Evolutionary conservation across 2,329 filamentous ascomycete species (phyloP).

Genomic region (Keithomyces neogunnii): DNA sequence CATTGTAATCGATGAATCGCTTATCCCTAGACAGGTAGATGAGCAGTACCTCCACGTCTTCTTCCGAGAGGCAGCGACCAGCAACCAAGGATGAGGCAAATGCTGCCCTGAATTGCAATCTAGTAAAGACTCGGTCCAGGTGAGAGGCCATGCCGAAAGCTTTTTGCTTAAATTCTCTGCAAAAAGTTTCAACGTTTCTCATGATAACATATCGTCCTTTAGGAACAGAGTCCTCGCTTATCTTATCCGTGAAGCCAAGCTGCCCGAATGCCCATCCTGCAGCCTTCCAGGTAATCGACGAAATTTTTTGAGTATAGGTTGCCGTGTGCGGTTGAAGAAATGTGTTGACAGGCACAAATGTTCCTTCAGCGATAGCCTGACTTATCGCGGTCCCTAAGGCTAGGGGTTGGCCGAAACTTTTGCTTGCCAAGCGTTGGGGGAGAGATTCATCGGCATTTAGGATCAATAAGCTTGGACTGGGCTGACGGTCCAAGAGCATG

Average conservation of each 20-base stretch:
- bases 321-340: constrained; percentile 60
- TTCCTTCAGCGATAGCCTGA: constrained; percentile 62
- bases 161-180: constrained; percentile 42
- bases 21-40: constrained; percentile 63
- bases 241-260: constrained; percentile 50
- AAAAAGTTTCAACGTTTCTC: constrained; percentile 51
- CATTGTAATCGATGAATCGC: constrained; percentile 48
- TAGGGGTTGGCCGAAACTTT: constrained; percentile 72
- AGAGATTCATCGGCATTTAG: constrained; percentile 54
- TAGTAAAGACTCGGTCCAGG: constrained; percentile 61
- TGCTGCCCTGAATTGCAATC: constrained; percentile 51
- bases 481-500: constrained; percentile 31
- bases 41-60: constrained; percentile 63
- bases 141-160: constrained; percentile 34
- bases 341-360: constrained; percentile 61
- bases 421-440: constrained; percentile 61
- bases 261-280: constrained; percentile 69
- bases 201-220: constrained; percentile 58
- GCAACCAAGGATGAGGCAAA: constrained; percentile 46
- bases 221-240: constrained; percentile 46
- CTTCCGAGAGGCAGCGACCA: constrained; percentile 44
- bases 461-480: constrained; percentile 38
- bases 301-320: constrained; percentile 64
- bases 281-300: constrained; percentile 60
- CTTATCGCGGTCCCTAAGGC: constrained; percentile 69